Evolutionary conservation across 1,284 basidiomycete genomes (phyloP), one percentile per base, ranked within the genome.

Genomic region (Leccinum cinnamomeum): DNA sequence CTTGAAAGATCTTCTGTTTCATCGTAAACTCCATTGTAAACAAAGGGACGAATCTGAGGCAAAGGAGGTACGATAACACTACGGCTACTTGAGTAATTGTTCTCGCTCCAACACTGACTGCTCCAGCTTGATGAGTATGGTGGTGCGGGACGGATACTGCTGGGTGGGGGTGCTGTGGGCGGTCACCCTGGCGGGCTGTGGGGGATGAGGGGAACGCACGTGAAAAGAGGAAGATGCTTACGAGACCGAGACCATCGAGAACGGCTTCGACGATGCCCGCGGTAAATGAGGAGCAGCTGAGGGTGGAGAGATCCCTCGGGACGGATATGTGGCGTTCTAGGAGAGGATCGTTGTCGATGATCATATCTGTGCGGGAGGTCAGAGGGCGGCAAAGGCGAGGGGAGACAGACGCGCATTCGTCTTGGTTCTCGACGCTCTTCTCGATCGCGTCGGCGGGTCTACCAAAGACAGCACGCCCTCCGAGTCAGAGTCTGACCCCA

Each of bases 221-320:
- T 41, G 16, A 53, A 58, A 61, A 44, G 57, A 54, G 3, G 58
- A 55, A 25, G 53, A 53, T 8, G 88, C 95, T 76, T 72, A 98
- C 96, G 68, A 99, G 95, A 60, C 95, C 94, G 20, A 98, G 81
- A 1, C 95, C 96, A 74, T 99, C 97, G 62, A 99, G 81, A 5
- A 98, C 94, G 7, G 95, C 97, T 78, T 99, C 97, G 4, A 99
- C 95, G 61, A 99, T 90, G 0, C 97, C 97, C 5, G 97, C 97
- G 0, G 95, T 95, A 73, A 97, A 92, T 1, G 97, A 98, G 41
- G 96, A 98, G 72, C 96, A 98, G 70, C 91, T 95, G 44, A 99
- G 83, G 70, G 94, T 90, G 65, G 88, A 91, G 87, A 99, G 91
- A 72, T 99, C 97, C 69, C 89, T 89, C 6, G 97, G 97, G 25